Conservation (phyloP, 345 rosid species). For the Linum lewisii region DNA sequence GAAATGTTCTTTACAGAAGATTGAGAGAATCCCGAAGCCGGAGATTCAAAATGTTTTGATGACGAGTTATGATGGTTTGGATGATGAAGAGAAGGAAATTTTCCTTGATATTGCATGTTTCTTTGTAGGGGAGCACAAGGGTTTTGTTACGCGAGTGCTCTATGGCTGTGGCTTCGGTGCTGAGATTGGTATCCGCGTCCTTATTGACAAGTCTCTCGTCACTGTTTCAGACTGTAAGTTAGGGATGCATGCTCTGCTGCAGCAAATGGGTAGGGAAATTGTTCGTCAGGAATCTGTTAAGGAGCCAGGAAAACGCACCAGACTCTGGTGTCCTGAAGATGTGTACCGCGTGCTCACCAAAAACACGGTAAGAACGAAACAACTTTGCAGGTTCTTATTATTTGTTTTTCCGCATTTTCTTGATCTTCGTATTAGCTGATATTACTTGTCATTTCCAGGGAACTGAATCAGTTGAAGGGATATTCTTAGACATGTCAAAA, state of each 20-base stretch:
- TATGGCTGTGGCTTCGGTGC: not conserved
- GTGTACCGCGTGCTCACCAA: not conserved
- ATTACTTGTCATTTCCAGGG: slow-evolving; percentile 4
- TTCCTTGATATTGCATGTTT: slow-evolving; percentile 1
- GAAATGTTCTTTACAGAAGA: not conserved
- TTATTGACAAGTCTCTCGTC: slow-evolving; percentile 1
- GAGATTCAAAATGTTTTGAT: not conserved
- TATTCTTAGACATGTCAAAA: slow-evolving; percentile 2
- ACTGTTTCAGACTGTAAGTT: not conserved
- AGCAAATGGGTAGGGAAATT: slow-evolving; percentile 2
- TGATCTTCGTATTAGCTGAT: not conserved
- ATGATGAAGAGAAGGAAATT: not conserved
- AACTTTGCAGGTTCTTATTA: not conserved
- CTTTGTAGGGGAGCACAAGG: not conserved
- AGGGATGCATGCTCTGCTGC: slow-evolving; percentile 2
- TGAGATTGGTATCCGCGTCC: not conserved
- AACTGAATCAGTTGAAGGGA: slow-evolving; percentile 2
- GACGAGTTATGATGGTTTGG: slow-evolving; percentile 1
- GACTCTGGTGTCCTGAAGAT: not conserved
- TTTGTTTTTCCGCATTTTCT: not conserved
- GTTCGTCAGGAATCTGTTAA: not conserved
- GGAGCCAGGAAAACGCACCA: not conserved
- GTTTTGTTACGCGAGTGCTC: not conserved
- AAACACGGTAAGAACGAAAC: slow-evolving; percentile 1
- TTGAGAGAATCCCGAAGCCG: not conserved